These are phyloP conservation scores for Avena eriantha DNA, from an alignment of 176 grass and related monocot species.

Conservation along the genomic window DNA sequence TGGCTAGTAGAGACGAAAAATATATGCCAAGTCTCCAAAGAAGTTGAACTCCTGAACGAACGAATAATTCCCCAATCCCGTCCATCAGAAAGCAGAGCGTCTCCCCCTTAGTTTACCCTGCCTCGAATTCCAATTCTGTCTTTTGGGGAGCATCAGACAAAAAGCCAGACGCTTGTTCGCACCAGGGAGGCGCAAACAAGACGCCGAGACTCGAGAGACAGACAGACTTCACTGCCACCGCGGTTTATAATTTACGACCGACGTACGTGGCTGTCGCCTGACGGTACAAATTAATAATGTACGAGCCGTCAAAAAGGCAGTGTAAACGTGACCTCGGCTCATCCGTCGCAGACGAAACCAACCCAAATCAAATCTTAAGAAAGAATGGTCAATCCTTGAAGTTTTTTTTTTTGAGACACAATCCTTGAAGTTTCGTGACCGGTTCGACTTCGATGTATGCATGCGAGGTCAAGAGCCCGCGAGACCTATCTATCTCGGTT, in stretches of 20 bases:
- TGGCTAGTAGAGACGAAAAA: background rate
- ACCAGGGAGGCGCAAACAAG: background rate
- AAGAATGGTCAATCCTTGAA: conserved; percentile 16
- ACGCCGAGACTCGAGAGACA: background rate
- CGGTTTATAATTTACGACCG: background rate
- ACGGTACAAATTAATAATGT: background rate
- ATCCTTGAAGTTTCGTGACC: background rate
- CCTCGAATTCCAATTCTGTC: conserved; percentile 24
- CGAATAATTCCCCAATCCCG: background rate
- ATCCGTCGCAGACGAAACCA: background rate
- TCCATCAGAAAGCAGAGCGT: conserved; percentile 40
- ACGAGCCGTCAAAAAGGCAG: conserved; percentile 17
- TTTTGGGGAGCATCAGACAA: conserved; percentile 44
- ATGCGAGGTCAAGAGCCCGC: background rate
- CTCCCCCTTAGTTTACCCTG: background rate
- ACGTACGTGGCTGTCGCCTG: background rate
- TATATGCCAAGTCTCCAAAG: background rate
- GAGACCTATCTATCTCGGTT: background rate
- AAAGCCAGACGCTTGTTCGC: conserved; percentile 12
- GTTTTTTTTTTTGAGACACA: too few relatives aligned
- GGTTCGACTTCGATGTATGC: too few relatives aligned
- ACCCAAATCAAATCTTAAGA: background rate
- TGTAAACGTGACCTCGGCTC: conserved; percentile 2
- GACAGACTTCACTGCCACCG: background rate
- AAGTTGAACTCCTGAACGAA: background rate